Conservation (phyloP, 192 early-diverging fungal genomes). For the Dimargaris verticillata region DNA sequence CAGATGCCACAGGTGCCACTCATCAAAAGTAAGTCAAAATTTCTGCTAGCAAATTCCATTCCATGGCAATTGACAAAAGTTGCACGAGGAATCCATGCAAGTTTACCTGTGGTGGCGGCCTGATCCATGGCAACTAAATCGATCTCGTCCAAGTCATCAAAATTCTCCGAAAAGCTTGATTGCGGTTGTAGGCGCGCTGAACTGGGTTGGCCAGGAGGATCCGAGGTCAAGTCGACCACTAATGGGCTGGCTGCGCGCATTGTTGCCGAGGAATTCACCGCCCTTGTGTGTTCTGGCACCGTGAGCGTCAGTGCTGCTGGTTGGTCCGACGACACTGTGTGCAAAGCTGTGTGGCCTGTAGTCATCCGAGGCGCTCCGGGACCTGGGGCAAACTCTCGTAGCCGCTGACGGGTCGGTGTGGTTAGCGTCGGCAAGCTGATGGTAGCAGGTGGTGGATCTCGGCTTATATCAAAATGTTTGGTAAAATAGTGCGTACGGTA, state of each 20-base stretch:
- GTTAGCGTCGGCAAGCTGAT: not conserved
- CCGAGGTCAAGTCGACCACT: not conserved
- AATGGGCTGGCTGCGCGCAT: not conserved
- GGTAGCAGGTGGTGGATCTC: not conserved
- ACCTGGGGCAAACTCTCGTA: not conserved
- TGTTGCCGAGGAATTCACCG: not conserved
- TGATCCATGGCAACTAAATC: constrained; percentile 4
- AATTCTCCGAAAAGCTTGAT: not conserved
- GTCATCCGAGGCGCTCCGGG: not conserved
- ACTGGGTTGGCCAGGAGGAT: not conserved
- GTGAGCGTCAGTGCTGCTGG: not conserved
- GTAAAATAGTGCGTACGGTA: constrained; percentile 9
- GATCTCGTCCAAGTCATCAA: not conserved
- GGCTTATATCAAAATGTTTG: not conserved
- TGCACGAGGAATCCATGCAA: no score
- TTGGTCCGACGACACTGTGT: not conserved
- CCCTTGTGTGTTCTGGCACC: not conserved
- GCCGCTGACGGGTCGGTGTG: not conserved
- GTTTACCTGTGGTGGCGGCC: not conserved
- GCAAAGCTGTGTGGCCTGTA: not conserved
- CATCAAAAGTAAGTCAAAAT: no score
- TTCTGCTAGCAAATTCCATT: no score
- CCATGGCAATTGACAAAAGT: no score
- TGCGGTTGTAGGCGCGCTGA: not conserved
- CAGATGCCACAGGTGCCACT: no score